A percentile compares a stretch with the other conserved stretches of the same genome.
Conservation (phyloP, 768 basidiomycete genomes). For the Pleurotus platypus region DNA sequence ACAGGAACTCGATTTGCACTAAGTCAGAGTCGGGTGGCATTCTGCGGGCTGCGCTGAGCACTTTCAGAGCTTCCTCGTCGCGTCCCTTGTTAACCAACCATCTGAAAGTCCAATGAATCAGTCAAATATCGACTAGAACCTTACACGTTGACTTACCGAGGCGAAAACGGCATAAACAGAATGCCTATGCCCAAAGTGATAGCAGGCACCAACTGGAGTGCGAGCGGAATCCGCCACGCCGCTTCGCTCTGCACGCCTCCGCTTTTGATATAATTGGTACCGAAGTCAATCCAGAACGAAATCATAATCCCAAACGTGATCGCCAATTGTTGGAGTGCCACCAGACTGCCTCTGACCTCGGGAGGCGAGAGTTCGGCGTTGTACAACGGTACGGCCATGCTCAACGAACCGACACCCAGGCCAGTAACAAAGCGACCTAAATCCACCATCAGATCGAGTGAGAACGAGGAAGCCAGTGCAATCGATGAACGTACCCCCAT, state of each 20-base stretch:
- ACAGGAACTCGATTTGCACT: constrained; percentile 74
- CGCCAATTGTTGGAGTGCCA: constrained; percentile 78
- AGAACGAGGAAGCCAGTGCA: no score
- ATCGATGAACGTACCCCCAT: constrained; percentile 38
- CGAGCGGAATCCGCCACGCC: constrained; percentile 75
- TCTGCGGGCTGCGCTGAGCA: constrained; percentile 57
- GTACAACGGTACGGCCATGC: constrained; percentile 82
- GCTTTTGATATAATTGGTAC: constrained; percentile 69
- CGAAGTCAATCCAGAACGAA: constrained; percentile 52
- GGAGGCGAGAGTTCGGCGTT: constrained; percentile 72
- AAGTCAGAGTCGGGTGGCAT: constrained; percentile 56
- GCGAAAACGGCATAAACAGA: constrained; percentile 78
- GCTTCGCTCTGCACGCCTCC: constrained; percentile 54
- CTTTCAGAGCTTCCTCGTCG: constrained; percentile 67
- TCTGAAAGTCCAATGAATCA: constrained; percentile 22
- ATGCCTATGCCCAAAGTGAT: constrained; percentile 68
- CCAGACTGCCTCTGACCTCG: constrained; percentile 77
- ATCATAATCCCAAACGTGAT: constrained; percentile 81
- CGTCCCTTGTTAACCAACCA: constrained; percentile 79
- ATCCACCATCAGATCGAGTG: no score
- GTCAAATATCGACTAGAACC: background rate
- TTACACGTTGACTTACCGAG: constrained; percentile 39
- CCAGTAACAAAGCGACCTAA: constrained; percentile 71
- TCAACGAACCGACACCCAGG: constrained; percentile 76
- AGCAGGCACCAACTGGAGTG: constrained; percentile 72